Base-by-base conservation (phyloP, 257 asterid genomes). In the Coffea canephora region DNA sequence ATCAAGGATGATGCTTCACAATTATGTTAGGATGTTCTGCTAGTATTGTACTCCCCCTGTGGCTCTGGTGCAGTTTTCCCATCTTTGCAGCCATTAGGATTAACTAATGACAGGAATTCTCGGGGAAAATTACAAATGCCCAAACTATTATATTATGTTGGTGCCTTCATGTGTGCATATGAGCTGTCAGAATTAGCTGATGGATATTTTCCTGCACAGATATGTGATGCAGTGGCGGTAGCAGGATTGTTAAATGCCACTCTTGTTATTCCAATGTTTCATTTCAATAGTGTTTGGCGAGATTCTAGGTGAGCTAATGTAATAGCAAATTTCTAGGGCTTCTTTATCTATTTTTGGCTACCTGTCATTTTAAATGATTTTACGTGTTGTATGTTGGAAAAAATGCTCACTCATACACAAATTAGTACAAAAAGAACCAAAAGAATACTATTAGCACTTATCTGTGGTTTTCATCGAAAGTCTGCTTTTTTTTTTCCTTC, bases 171-270 rank as follows among this genome's bases (percentile, higher is more conserved):
- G 34, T 39, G 23, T 45, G 50, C 43, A 8, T 66, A 52, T 57
- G 59, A 48, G 72, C 61, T 19, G 68, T 73, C 69, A 31, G 75
- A 68, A 68, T 71, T 64, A 65, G 8, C 69, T n/a, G 55, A 61
- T 66, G 25, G 67, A 54, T n/a, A 23, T 39, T 65, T 82, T 54
- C 69, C 43, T 71, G 57, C 81, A 78, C 92, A 95, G 99, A 96
- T 96, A 87, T 94, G 98, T 91, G 99, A 96, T 88, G 99, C 97
- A 61, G 99, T 92, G 71, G 98, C 99, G 13, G 98, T 96, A 74
- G 99, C 99, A 0, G 97, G 99, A 74, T 84, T 96, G 89, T 93
- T 96, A 85, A 94, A 96, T 87, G 98, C 99, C 69, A 94, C 99
- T 70, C 99, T 96, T 79, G 95, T 96, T 80, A 91, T 96, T 83